Evolutionary conservation across 768 basidiomycete genomes (phyloP), one percentile per base, ranked within the genome.

Genomic region (Boletus barrowsii): DNA sequence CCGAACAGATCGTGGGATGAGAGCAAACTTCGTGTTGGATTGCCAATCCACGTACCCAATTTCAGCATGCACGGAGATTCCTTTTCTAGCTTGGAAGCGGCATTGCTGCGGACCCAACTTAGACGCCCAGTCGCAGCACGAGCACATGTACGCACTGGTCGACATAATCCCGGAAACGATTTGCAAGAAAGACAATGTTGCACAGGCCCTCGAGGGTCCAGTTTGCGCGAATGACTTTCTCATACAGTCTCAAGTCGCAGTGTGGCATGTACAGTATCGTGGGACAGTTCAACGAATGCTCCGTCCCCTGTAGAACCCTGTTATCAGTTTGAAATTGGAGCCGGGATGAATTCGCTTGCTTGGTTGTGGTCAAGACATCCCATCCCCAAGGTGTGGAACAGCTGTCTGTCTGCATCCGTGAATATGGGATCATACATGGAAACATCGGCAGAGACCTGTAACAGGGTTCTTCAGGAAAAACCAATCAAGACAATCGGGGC

Each of bases 221-320:
- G 65, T 88, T 89, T 13, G 77, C 76, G 53, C 77, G 76, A 51
- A 90, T 69, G 42, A 89, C 63, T 58, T 72, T 76, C 64, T 91
- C 87, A 67, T 90, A 88, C 26, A 90, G 75, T 56, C 77, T 77
- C 68, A 86, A 64, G 63, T 88, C 86, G 66, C 89, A 90, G 68
- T 90, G 88, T 20, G 87, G 88, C 87, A 90, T 88, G 72, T 82
- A 89, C 50, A 84, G 73, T 51, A 91, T 73, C 44, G 86, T 88
- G 58, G 83, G 82, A 51, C 58, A 47, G 26, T 60, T 56, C 44
- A 73, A 35, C 15, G 54, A 51, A 53, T 76, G 67, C 49, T 65
- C 66, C 22, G 68, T 69, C 24, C 65, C 66, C 76, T 79, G 61
- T 22, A 46, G 24, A 57, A 57, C 49, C 47, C 35, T 29, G 35